Conservation (phyloP, 2,329 filamentous ascomycete genomes). For the Ophiostoma novo-ulmi region DNA sequence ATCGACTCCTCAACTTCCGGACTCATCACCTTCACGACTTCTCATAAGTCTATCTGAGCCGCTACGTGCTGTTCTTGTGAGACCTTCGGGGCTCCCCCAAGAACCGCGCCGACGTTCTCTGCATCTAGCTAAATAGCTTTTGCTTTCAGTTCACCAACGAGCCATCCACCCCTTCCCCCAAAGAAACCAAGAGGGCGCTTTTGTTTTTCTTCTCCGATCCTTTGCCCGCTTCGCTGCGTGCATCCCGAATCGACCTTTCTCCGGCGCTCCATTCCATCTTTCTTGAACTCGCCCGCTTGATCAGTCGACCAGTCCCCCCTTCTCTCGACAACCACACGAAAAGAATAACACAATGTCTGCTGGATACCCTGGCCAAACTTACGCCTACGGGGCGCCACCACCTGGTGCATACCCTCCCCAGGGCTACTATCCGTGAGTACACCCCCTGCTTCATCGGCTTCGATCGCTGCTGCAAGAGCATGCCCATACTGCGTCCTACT, state of each 20-base stretch:
- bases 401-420: constrained; percentile 23
- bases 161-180: neutral
- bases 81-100: neutral
- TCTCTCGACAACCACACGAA: neutral
- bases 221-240: constrained; percentile 15
- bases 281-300: constrained; percentile 3
- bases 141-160: neutral
- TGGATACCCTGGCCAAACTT: constrained; percentile 7
- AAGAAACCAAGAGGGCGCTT: constrained; percentile 16
- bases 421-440: constrained; percentile 22
- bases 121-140: neutral
- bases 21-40: neutral
- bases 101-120: constrained; percentile 9
- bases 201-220: constrained; percentile 6
- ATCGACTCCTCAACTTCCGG: neutral
- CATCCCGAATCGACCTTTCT: neutral
- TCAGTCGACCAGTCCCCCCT: neutral
- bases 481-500: neutral
- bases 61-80: constrained; percentile 7
- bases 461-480: no score
- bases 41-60: neutral
- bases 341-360: constrained; percentile 1
- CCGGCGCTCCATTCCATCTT: neutral
- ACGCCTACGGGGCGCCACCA: constrained; percentile 22
- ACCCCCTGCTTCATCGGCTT: neutral